Conservation (phyloP, 2,329 filamentous ascomycete genomes). For the Apiospora malaysiana region DNA sequence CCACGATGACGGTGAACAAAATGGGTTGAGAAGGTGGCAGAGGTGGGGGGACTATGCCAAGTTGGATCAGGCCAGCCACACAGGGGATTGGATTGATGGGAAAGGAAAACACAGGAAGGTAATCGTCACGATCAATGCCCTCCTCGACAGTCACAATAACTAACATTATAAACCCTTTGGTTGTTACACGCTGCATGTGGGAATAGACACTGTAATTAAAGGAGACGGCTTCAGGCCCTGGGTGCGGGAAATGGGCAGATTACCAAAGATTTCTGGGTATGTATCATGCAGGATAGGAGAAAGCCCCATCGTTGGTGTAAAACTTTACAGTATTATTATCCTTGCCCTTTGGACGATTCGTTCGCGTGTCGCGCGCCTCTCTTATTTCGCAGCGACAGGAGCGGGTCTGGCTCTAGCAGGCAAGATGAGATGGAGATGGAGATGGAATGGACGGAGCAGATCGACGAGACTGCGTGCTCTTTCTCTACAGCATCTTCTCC, state of each 20-base stretch:
- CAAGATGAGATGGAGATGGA: background rate
- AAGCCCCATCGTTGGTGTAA: conserved; percentile 6
- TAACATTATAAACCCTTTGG: too few species aligned
- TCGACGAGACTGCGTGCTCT: background rate
- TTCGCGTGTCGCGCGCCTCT: background rate
- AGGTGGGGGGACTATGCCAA: conserved; percentile 8
- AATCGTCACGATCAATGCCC: conserved; percentile 4
- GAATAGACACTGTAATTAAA: background rate
- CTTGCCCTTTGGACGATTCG: conserved; percentile 11
- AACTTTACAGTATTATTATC: conserved; percentile 7
- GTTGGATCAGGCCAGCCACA: conserved; percentile 6
- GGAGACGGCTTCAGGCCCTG: background rate
- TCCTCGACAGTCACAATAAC: background rate
- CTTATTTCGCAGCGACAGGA: background rate
- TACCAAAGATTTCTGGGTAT: background rate
- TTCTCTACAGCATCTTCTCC: background rate
- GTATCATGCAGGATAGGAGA: conserved; percentile 7
- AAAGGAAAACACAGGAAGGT: background rate
- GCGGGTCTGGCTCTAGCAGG: conserved; percentile 1
- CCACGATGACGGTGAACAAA: conserved; percentile 17
- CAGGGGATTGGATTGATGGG: background rate
- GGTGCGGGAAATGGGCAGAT: background rate
- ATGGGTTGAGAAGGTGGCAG: background rate
- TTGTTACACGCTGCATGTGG: background rate
- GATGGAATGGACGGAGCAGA: background rate